phyloP scores from a whole-genome alignment of 2,329 filamentous ascomycete species.

The Xylariomycetidae sp. region DNA sequence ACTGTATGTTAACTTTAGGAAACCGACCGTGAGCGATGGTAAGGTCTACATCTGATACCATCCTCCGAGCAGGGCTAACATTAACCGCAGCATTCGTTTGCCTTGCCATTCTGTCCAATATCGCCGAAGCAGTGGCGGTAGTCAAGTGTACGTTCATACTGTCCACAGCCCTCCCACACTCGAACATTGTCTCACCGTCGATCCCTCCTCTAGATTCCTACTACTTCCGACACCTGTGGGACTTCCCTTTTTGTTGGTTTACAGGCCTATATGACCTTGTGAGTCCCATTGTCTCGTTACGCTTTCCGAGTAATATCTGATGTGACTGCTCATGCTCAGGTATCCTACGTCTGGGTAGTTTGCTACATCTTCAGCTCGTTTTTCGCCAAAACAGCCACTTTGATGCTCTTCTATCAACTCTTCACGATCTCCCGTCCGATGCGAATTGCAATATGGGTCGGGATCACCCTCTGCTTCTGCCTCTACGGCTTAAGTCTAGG shows the following conservation, averaged over 20 bases:
- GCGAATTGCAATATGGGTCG: slow-evolving; percentile 10
- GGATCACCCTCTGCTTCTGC: slow-evolving; percentile 4
- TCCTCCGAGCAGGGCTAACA: not conserved
- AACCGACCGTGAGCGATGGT: slow-evolving; percentile 3
- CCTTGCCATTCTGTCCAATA: slow-evolving; percentile 4
- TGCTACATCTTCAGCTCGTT: slow-evolving; percentile 5
- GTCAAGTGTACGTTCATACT: slow-evolving; percentile 6
- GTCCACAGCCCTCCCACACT: not conserved
- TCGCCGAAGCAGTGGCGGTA: slow-evolving; percentile 3
- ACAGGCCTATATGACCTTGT: slow-evolving; percentile 4
- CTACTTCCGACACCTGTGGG: slow-evolving; percentile 7
- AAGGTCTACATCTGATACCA: not conserved
- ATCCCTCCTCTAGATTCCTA: slow-evolving; percentile 2
- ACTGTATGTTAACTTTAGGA: slow-evolving; percentile 3
- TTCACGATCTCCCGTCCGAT: slow-evolving; percentile 6
- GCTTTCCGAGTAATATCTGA: too few relatives aligned
- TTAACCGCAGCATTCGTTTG: slow-evolving; percentile 5
- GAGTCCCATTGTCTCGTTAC: too few relatives aligned
- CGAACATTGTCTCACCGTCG: not conserved
- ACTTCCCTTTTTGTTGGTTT: slow-evolving; percentile 7
- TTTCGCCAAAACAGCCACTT: slow-evolving; percentile 10
- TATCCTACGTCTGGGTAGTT: slow-evolving; percentile 5
- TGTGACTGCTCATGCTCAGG: not conserved
- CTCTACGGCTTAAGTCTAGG: slow-evolving; percentile 5
- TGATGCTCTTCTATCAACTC: slow-evolving; percentile 7